Evolutionary conservation across 176 grass and related monocot species (phyloP), one percentile per base, ranked within the genome.

Genomic region (Secale cereale): DNA sequence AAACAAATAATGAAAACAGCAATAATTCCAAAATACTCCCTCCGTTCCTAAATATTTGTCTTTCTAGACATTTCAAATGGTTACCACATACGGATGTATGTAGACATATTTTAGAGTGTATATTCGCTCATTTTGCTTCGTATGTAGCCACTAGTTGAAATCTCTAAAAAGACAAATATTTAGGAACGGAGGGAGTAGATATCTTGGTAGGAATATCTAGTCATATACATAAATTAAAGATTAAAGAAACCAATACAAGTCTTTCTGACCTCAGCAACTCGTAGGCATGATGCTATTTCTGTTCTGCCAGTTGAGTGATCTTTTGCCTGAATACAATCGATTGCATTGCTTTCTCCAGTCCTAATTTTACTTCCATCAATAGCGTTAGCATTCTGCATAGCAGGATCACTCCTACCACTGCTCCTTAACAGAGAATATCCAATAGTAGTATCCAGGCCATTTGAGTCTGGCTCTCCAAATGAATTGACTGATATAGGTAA

Each of bases 211-310:
- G 63, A 17, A 77, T 63, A 45, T 20, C 20, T 59, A 46, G 13
- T 70, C 70, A 13, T 87, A 63, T 86, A 65, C 59, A 39, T 68
- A n/a, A 85, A 45, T 81, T 40, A n/a, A 10, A 85, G 19, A 26
- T 10, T 11, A 41, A 54, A 73, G 1, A 89, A 90, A 81, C 13
- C 63, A 65, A 88, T 64, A 82, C 13, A 48, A 80, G 70, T 80
- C 27, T 77, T 28, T 86, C 89, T 84, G 80, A 98, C 96, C 96
- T 98, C 90, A 74, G 96, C 81, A 89, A 93, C 91, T 81, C 93
- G 90, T 91, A 98, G 75, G 80, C 96, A 98, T 32, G 91, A 87
- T 78, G 96, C 96, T 90, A 98, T 92, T 92, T 93, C 96, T 56
- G 81, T 91, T 94, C 93, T 93, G 78, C 91, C 89, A 87, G 87